Base-by-base conservation (phyloP, 805 yeast species). In the Yamadazyma takamatsuzukensis region DNA sequence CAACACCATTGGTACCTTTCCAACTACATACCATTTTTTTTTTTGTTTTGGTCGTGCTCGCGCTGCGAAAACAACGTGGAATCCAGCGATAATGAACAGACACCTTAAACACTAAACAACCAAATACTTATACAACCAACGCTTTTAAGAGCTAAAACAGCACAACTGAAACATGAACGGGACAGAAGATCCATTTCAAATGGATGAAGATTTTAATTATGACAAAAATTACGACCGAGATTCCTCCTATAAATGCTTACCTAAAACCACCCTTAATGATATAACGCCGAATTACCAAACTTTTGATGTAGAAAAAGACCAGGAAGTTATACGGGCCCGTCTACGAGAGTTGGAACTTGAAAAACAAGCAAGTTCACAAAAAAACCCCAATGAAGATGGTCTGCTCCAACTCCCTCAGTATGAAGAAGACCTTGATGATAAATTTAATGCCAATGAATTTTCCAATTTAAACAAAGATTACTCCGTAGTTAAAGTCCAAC, bases 351-450 rank as follows among this genome's bases (percentile, higher is more conserved):
- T 59, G 28, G 53, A 56, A 29, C 27, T 56, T 14, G 56, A 53
- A 15, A 58, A 13, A 27, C 29, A 26, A 49, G n/a, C n/a, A n/a
- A n/a, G n/a, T n/a, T n/a, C n/a, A n/a, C n/a, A n/a, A n/a, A n/a
- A 30, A 2, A 37, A 30, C 42, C 33, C 49, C 35, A 39, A 37
- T 21, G 49, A 44, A 2, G 51, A 43, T n/a, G 36, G 29, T 10
- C n/a, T n/a, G n/a, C n/a, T n/a, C n/a, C n/a, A n/a, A n/a, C n/a
- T n/a, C n/a, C n/a, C n/a, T n/a, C n/a, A n/a, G 15, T 65, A 49
- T 34, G 69, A 64, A 10, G 72, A 66, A 36, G 71, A 66, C 41
- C 21, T 54, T 15, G 72, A 66, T 43, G 72, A 66, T 33, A 61
- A 61, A 36, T 53, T 60, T 24, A 70, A 61, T 38, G 36, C 61